phyloP scores from a whole-genome alignment of 2,329 filamentous ascomycete species.

The Aspergillus pseudoglaucus region DNA sequence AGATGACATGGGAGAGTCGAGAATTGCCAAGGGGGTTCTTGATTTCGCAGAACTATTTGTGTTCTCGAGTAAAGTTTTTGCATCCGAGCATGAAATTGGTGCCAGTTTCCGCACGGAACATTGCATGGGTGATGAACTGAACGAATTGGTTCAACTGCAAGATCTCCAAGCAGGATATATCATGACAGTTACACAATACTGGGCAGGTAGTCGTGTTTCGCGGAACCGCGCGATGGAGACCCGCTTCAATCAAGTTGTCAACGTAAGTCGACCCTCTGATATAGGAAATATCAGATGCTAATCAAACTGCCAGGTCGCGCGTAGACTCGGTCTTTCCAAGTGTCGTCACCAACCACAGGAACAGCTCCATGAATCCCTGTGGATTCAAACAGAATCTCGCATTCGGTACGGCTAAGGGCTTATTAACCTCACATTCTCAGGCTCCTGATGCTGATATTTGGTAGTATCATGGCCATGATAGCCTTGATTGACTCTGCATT shows the following conservation, averaged over 20 bases:
- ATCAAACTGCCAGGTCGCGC: conserved; percentile 25
- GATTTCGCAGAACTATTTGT: conserved; percentile 41
- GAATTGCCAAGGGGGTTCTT: conserved; percentile 33
- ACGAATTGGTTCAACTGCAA: conserved; percentile 33
- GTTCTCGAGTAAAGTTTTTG: conserved; percentile 38
- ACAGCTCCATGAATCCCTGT: conserved; percentile 30
- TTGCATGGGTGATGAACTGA: conserved; percentile 15
- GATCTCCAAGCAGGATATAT: conserved; percentile 39
- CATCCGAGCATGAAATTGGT: conserved; percentile 34
- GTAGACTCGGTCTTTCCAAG: conserved; percentile 33
- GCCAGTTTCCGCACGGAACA: conserved; percentile 23
- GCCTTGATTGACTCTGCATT: conserved; percentile 40
- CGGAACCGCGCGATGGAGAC: conserved; percentile 38
- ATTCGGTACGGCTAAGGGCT: conserved; percentile 29
- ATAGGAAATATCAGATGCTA: not conserved
- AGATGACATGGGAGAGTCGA: conserved; percentile 31
- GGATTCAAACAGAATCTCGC: conserved; percentile 40
- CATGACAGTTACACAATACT: conserved; percentile 39
- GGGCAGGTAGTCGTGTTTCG: conserved; percentile 34
- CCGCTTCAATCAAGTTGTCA: conserved; percentile 38
- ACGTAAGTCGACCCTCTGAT: conserved; percentile 19
- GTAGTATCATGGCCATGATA: conserved; percentile 36
- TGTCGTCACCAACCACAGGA: conserved; percentile 34
- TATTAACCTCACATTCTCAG: not conserved
- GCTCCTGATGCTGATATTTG: conserved; percentile 4